Evolutionary conservation across 1,284 basidiomycete genomes (phyloP).

Genomic region (Takashimella koratensis): DNA sequence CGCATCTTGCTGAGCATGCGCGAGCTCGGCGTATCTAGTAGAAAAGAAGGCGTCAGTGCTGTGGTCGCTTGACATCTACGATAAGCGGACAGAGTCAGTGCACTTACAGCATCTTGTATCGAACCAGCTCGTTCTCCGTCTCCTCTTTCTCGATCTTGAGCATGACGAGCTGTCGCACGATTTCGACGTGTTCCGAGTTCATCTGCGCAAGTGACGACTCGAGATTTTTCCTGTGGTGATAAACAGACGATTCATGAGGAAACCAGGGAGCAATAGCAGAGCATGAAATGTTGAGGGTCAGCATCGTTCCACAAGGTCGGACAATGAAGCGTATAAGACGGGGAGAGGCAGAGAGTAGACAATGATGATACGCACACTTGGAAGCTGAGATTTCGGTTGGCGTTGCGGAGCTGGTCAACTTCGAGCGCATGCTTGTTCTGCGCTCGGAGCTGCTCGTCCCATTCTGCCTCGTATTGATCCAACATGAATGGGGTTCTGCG

Average conservation of each 20-base stretch:
- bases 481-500: conserved; percentile 77
- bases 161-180: conserved; percentile 82
- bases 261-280: too few relatives aligned
- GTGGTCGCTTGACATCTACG: background rate
- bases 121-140: conserved; percentile 81
- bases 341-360: too few relatives aligned
- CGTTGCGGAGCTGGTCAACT: conserved; percentile 71
- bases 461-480: conserved; percentile 81
- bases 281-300: conserved; percentile 5
- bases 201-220: conserved; percentile 73
- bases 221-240: conserved; percentile 62
- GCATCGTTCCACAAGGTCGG: too few relatives aligned
- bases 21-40: conserved; percentile 76
- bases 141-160: conserved; percentile 81
- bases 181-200: conserved; percentile 49
- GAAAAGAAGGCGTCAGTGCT: background rate
- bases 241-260: too few relatives aligned
- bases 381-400: conserved; percentile 67
- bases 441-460: conserved; percentile 64
- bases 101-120: conserved; percentile 81
- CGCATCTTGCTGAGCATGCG: conserved; percentile 77
- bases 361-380: conserved; percentile 67
- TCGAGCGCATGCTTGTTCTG: conserved; percentile 75
- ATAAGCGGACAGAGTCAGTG: conserved; percentile 2
- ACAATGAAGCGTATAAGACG: too few relatives aligned